phyloP scores from a whole-genome alignment of 2,329 filamentous ascomycete species.

The Clarireedia homoeocarpa region DNA sequence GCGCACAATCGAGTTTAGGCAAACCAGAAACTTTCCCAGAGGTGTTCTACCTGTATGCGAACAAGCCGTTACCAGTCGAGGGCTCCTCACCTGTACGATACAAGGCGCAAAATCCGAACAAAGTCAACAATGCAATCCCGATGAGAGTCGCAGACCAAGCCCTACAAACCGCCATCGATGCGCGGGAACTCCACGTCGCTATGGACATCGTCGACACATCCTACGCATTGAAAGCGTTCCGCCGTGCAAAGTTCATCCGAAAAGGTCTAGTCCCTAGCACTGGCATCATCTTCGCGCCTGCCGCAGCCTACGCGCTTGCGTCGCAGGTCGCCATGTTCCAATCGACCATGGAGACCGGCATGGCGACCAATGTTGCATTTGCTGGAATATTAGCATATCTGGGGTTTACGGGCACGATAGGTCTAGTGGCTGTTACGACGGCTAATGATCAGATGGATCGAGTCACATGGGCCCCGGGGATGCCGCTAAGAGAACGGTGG shows the following conservation, averaged over 20 bases:
- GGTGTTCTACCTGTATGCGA: slow-evolving; percentile 73
- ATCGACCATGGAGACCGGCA: slow-evolving; percentile 65
- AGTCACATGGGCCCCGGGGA: slow-evolving; percentile 81
- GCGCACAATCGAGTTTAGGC: slow-evolving; percentile 64
- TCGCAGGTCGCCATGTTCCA: slow-evolving; percentile 59
- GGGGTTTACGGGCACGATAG: slow-evolving; percentile 71
- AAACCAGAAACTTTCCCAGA: slow-evolving; percentile 70
- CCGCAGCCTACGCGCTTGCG: slow-evolving; percentile 64
- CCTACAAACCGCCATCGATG: slow-evolving; percentile 69
- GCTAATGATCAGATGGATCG: slow-evolving; percentile 92
- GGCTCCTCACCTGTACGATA: slow-evolving; percentile 52
- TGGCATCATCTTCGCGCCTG: slow-evolving; percentile 49
- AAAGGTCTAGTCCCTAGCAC: slow-evolving; percentile 53
- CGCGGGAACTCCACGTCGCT: slow-evolving; percentile 69
- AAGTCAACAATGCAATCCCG: slow-evolving; percentile 64
- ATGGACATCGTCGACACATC: slow-evolving; percentile 66
- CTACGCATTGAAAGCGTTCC: slow-evolving; percentile 59
- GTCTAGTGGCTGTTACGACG: slow-evolving; percentile 76
- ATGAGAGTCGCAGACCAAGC: slow-evolving; percentile 63
- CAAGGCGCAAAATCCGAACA: slow-evolving; percentile 56
- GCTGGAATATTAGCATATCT: slow-evolving; percentile 78
- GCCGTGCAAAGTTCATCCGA: slow-evolving; percentile 58
- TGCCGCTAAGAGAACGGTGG: slow-evolving; percentile 75
- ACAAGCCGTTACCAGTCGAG: slow-evolving; percentile 65
- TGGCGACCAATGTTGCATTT: slow-evolving; percentile 72